Conservation (phyloP, 176 grass and related monocot species). For the Eremochloa ophiuroides region DNA sequence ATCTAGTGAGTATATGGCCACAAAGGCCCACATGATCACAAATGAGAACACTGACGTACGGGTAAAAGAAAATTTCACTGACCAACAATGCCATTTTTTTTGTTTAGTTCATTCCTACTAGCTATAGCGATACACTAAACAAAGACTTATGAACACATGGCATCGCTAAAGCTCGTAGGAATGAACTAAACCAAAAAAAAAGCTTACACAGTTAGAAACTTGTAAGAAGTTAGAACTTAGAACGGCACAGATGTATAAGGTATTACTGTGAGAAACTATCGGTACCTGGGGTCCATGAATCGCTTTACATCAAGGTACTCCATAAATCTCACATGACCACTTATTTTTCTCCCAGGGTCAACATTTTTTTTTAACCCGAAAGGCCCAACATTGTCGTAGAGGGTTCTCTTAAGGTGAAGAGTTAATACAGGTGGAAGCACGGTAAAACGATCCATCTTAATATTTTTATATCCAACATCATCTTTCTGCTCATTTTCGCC, state of each 20-base stretch:
- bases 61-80: not conserved
- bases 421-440: conserved; percentile 39
- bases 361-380: no score
- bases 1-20: not conserved
- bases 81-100: not conserved
- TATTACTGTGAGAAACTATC: not conserved
- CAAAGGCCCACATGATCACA: not conserved
- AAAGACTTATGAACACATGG: no score
- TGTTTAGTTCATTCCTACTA: no score
- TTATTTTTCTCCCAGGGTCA: not conserved
- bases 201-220: not conserved
- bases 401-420: not conserved
- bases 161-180: not conserved
- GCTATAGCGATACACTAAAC: no score
- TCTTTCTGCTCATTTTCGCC: no score
- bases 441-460: conserved; percentile 38
- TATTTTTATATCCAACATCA: conserved; percentile 3
- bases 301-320: conserved; percentile 5
- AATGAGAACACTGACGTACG: not conserved
- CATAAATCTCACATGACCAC: not conserved
- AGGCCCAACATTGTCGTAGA: rapidly evolving
- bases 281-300: not conserved
- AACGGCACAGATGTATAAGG: not conserved
- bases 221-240: not conserved
- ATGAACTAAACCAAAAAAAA: not conserved